Evolutionary conservation across 169 alveolate genomes (phyloP).

Genomic region (Babesia sp.): DNA sequence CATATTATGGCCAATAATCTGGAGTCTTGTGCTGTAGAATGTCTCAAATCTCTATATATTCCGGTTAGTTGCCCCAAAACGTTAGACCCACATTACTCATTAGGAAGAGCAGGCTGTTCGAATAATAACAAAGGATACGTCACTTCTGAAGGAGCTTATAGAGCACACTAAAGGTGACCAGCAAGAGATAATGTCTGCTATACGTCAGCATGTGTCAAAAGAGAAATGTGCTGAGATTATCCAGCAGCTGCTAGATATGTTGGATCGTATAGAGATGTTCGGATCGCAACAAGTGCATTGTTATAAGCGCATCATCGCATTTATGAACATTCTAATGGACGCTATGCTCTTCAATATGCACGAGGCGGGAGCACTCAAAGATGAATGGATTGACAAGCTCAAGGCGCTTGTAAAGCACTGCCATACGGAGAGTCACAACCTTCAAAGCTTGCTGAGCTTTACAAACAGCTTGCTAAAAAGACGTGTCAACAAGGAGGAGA

Average conservation of each 20-base stretch:
- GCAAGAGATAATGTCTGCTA: conserved; percentile 32
- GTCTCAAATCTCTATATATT: conserved; percentile 38
- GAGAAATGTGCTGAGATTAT: conserved; percentile 33
- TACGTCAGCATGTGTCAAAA: conserved; percentile 27
- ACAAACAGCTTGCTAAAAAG: conserved; percentile 45
- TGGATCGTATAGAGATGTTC: conserved; percentile 16
- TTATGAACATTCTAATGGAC: conserved; percentile 52
- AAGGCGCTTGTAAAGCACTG: conserved; percentile 47
- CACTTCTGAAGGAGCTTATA: conserved; percentile 39
- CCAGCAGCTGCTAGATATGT: conserved; percentile 25
- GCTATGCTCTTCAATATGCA: conserved; percentile 50
- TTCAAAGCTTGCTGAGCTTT: conserved; percentile 63
- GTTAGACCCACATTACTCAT: not conserved
- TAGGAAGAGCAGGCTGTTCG: conserved; percentile 48
- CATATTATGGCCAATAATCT: conserved; percentile 41
- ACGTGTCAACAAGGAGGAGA: conserved; percentile 16
- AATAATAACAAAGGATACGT: conserved; percentile 21
- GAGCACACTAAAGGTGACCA: conserved; percentile 59
- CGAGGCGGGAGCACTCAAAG: conserved; percentile 23
- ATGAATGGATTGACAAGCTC: conserved; percentile 41
- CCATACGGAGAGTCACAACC: conserved; percentile 39
- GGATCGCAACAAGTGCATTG: conserved; percentile 25
- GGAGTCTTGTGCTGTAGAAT: conserved; percentile 45
- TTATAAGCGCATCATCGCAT: conserved; percentile 44
- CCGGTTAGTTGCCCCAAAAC: conserved; percentile 39